Conservation (phyloP, 139 green algal genomes). For the Picochlorum sp. region DNA sequence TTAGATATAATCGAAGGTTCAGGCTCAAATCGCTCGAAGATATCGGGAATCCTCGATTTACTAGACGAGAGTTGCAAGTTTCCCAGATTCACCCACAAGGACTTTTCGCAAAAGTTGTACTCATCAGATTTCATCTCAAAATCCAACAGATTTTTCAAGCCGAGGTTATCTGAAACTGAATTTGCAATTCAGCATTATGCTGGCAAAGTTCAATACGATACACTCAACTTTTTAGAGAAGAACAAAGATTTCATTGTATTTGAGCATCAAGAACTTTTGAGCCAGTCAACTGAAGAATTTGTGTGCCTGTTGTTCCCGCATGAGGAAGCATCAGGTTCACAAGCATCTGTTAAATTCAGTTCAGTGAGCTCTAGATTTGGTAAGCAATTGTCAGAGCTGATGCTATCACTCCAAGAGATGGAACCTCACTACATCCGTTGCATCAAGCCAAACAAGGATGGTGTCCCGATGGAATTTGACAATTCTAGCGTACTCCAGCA, state of each 20-base stretch:
- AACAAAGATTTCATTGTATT: conserved; percentile 92
- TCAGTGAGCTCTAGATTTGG: conserved; percentile 90
- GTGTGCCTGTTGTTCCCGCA: conserved; percentile 58
- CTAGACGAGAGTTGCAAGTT: conserved; percentile 92
- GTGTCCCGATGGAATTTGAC: conserved; percentile 80
- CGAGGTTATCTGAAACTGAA: conserved; percentile 66
- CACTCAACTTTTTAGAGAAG: conserved; percentile 67
- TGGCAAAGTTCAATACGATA: conserved; percentile 69
- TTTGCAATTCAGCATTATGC: conserved; percentile 98
- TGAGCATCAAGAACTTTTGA: conserved; percentile 90
- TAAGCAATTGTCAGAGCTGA: conserved; percentile 78
- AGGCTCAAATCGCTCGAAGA: not conserved
- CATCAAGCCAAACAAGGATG: conserved; percentile 94
- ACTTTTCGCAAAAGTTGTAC: conserved; percentile 86
- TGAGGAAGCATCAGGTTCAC: not conserved
- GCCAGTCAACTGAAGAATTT: conserved; percentile 45
- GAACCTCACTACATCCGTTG: conserved; percentile 99
- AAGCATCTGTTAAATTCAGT: conserved; percentile 76
- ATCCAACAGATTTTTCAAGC: conserved; percentile 76
- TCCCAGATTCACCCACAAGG: conserved; percentile 54
- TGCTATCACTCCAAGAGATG: conserved; percentile 83
- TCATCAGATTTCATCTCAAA: conserved; percentile 33
- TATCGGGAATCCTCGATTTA: conserved; percentile 80
- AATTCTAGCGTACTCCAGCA: conserved; percentile 83
- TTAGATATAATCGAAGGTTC: conserved; percentile 87